These are phyloP conservation scores for Colletotrichum lindemuthianum DNA, from an alignment of 2,329 filamentous ascomycete species.

Conservation along the genomic window DNA sequence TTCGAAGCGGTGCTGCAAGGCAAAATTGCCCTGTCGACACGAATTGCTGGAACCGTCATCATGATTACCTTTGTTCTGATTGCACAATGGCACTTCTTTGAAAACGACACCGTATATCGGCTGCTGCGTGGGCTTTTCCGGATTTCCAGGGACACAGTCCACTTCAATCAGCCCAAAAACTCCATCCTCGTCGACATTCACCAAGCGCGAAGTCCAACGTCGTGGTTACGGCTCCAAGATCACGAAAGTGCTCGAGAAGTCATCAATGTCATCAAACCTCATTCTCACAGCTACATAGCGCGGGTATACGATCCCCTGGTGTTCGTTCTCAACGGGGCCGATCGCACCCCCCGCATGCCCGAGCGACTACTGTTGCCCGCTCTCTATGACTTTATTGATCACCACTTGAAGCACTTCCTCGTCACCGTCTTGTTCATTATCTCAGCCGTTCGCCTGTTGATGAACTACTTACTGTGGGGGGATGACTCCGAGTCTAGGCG, in stretches of 20 bases:
- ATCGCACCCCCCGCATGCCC: slow-evolving; percentile 66
- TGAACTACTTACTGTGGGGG: slow-evolving; percentile 79
- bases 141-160: slow-evolving; percentile 42
- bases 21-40: slow-evolving; percentile 74
- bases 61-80: slow-evolving; percentile 78
- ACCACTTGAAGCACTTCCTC: slow-evolving; percentile 68
- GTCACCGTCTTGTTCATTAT: slow-evolving; percentile 71
- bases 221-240: slow-evolving; percentile 82
- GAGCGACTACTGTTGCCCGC: slow-evolving; percentile 64
- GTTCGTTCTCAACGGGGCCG: slow-evolving; percentile 75
- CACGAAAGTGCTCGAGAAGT: slow-evolving; percentile 82
- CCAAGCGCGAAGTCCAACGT: slow-evolving; percentile 78
- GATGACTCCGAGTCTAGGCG: slow-evolving; percentile 60
- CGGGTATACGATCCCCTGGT: slow-evolving; percentile 79
- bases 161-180: slow-evolving; percentile 38
- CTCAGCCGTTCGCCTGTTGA: slow-evolving; percentile 73
- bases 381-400: slow-evolving; percentile 74
- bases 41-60: slow-evolving; percentile 78
- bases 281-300: slow-evolving; percentile 76
- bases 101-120: slow-evolving; percentile 59
- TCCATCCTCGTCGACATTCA: slow-evolving; percentile 70
- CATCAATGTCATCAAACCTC: slow-evolving; percentile 79
- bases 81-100: slow-evolving; percentile 82
- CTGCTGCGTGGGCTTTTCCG: slow-evolving; percentile 48
- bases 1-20: slow-evolving; percentile 70